A percentile compares a stretch with the other conserved stretches of the same genome.
Evolutionary conservation across 2,329 filamentous ascomycete species (phyloP).

Genomic region (Penicillium sp.): DNA sequence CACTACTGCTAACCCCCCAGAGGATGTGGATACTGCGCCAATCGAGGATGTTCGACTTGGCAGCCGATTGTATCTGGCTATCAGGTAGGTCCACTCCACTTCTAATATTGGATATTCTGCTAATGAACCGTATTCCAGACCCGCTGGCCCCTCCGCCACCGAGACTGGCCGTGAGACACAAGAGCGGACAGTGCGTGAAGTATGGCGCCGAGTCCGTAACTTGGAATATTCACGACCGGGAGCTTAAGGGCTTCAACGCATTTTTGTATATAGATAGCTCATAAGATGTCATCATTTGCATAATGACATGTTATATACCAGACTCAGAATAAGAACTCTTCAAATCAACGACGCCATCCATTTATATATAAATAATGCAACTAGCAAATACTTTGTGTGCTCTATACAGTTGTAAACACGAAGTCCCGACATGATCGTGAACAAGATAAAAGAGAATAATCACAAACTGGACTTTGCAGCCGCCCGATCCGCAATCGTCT

Average conservation of each 20-base stretch:
- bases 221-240: conserved; percentile 68
- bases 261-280: background rate
- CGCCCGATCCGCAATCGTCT: conserved; percentile 46
- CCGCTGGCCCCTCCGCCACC: conserved; percentile 59
- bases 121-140: conserved; percentile 43
- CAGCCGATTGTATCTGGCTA: conserved; percentile 68
- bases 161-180: conserved; percentile 68
- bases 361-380: conserved; percentile 23
- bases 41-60: conserved; percentile 64
- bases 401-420: conserved; percentile 24
- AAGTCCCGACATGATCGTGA: conserved; percentile 3
- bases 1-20: conserved; percentile 70
- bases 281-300: background rate
- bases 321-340: conserved; percentile 12
- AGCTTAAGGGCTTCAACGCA: conserved; percentile 35
- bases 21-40: conserved; percentile 53
- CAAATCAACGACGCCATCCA: conserved; percentile 13
- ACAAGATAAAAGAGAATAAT: background rate
- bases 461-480: conserved; percentile 30
- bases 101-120: background rate
- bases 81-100: conserved; percentile 51
- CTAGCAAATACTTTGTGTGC: conserved; percentile 23
- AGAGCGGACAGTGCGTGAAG: conserved; percentile 68
- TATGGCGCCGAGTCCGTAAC: conserved; percentile 66
- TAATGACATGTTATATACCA: background rate